Percentiles rank a stretch among this genome's conserved stretches.
Evolutionary conservation across 345 rosid genomes (phyloP).

Genomic region (Aquilaria sinensis): DNA sequence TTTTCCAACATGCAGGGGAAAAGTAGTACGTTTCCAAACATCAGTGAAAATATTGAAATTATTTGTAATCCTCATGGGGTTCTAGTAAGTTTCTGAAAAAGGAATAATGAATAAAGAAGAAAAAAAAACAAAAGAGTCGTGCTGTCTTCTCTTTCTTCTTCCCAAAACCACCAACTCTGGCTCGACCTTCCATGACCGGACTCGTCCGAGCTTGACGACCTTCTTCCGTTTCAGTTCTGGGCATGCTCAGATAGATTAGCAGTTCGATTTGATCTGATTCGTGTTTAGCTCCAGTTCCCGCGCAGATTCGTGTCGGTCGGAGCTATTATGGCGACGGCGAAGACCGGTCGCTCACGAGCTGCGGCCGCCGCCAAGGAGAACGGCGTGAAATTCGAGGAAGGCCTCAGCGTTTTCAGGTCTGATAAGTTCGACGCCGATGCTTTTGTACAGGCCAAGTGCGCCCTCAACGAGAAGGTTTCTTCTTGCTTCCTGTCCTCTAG

Average conservation of each 20-base stretch:
- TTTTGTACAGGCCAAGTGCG: conserved; percentile 89
- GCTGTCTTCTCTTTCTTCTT: too few relatives aligned
- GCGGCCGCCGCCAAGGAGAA: conserved; percentile 62
- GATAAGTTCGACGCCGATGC: conserved; percentile 89
- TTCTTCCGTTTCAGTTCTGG: not conserved
- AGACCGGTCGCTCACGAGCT: conserved; percentile 51
- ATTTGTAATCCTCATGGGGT: too few relatives aligned
- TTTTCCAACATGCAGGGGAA: too few relatives aligned
- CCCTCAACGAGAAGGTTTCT: conserved; percentile 89
- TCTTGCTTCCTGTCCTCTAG: not conserved
- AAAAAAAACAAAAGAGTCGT: too few relatives aligned
- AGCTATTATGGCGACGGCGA: conserved; percentile 49
- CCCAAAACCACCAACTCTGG: not conserved
- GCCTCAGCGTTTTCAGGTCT: conserved; percentile 76
- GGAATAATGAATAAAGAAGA: too few relatives aligned
- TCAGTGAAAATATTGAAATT: too few relatives aligned
- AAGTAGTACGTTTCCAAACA: too few relatives aligned
- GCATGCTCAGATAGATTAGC: not conserved
- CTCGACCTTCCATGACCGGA: conserved; percentile 5
- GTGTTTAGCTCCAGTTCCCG: not conserved
- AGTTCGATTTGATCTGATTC: not conserved
- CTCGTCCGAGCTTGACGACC: not conserved
- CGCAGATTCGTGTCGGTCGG: not conserved
- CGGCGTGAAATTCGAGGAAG: conserved; percentile 78
- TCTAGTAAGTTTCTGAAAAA: too few relatives aligned